A percentile compares a stretch with the other conserved stretches of the same genome.
Conservation (phyloP, 345 rosid genomes). For the Brassica nigra region DNA sequence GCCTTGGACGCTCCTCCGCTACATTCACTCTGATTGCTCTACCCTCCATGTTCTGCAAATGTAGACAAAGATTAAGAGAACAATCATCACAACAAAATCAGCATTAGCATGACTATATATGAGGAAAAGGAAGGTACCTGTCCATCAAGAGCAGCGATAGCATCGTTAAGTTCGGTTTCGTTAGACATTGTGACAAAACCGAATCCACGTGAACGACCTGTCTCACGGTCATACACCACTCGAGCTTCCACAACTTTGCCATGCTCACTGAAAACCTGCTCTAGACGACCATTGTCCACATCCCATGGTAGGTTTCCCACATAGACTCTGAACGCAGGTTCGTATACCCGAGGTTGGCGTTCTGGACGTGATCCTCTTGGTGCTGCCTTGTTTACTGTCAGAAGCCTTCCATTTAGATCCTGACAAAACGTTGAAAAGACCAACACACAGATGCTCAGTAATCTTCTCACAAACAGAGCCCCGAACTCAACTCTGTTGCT, state of each 20-base stretch:
- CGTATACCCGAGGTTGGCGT: slow-evolving; percentile 60
- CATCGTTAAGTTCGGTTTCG: slow-evolving; percentile 78
- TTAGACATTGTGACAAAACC: slow-evolving; percentile 87
- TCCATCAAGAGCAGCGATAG: slow-evolving; percentile 92
- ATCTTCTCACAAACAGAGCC: neutral
- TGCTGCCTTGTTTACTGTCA: slow-evolving; percentile 87
- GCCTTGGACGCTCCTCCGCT: slow-evolving; percentile 81
- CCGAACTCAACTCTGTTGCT: neutral
- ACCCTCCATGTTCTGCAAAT: slow-evolving; percentile 79
- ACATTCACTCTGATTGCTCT: slow-evolving; percentile 87
- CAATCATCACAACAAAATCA: neutral
- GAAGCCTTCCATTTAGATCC: slow-evolving; percentile 73
- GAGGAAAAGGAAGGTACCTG: slow-evolving; percentile 52
- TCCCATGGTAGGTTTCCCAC: slow-evolving; percentile 93
- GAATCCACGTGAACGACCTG: slow-evolving; percentile 94
- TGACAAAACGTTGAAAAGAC: slow-evolving; percentile 31
- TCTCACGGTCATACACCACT: slow-evolving; percentile 80
- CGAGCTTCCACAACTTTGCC: slow-evolving; percentile 84
- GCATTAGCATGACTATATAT: neutral
- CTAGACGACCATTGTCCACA: slow-evolving; percentile 70
- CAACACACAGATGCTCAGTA: slow-evolving; percentile 7
- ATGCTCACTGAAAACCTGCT: slow-evolving; percentile 83
- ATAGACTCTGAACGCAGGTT: slow-evolving; percentile 58
- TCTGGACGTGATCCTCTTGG: slow-evolving; percentile 76
- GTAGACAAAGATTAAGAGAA: neutral